Evolutionary conservation across 352 stramenopile genomes (phyloP).

Genomic region (Pythium dissimile): DNA sequence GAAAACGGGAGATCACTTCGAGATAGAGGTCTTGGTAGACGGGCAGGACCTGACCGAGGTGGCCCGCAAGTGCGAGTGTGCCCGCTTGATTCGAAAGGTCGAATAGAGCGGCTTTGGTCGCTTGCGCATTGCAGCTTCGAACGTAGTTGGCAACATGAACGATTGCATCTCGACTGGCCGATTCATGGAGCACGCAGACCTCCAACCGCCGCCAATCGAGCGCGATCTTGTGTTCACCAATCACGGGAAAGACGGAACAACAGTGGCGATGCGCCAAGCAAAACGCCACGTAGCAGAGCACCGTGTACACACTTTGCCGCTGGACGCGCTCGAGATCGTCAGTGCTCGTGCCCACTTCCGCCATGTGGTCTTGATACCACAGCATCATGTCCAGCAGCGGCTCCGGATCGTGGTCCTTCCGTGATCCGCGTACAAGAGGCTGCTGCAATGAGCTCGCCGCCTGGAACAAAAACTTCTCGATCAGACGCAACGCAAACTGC

Average conservation of each 20-base stretch:
- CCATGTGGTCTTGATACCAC: slow-evolving; percentile 3
- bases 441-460: background rate
- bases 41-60: slow-evolving; percentile 3
- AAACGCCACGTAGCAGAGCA: slow-evolving; percentile 1
- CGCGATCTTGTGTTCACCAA: background rate
- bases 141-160: slow-evolving; percentile 7
- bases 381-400: background rate
- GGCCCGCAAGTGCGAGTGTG: slow-evolving; percentile 2
- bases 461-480: slow-evolving; percentile 1
- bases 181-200: slow-evolving; percentile 10
- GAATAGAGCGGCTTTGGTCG: background rate
- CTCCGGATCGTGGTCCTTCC: background rate
- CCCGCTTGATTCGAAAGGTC: slow-evolving; percentile 11
- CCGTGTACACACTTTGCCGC: background rate
- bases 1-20: background rate
- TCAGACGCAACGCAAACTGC: background rate
- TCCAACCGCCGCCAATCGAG: slow-evolving; percentile 7
- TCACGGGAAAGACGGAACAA: background rate
- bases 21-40: slow-evolving; percentile 12
- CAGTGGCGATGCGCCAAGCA: background rate
- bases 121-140: background rate
- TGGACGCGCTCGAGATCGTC: background rate
- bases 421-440: background rate
- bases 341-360: background rate
- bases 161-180: background rate